Evolutionary conservation across 2,329 filamentous ascomycete genomes (phyloP), one percentile per base, ranked within the genome.

Genomic region (Fusarium anthophilum): DNA sequence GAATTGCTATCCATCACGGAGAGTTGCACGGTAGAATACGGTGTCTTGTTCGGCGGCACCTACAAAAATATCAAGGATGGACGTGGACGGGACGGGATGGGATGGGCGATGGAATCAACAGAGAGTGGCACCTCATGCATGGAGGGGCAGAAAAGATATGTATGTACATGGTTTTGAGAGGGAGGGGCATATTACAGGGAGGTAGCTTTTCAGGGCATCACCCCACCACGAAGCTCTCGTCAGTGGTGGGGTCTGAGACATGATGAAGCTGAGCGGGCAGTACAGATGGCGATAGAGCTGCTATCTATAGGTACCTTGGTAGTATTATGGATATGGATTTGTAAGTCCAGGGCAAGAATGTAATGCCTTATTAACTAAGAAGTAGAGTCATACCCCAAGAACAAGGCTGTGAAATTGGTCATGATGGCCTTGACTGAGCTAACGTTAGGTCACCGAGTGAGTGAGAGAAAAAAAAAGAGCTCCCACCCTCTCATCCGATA

Each of bases 401-500:
- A 50, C n/a, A 47, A 58, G 56, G 56, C 55, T 59, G 41, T 60
- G 45, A 60, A 60, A 28, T 53, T 69, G 50, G 70, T 48, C 55
- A 69, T 64, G 64, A 60, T 54, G n/a, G 53, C 26, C 45, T 28
- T 39, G 37, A 39, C 60, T 47, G 22, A 59, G 55, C 55, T 58
- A 58, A 47, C 39, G 39, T 47, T 28, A 28, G 24, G 24, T 28
- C 28, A 28, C 26, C 26, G 13, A 32, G 38, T 38, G 44, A 39
- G 15, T n/a, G 30, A 62, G 18, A 14, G 4, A 28, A 37, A 48
- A 30, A 66, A 50, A 37, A 20, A 38, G 55, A 59, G 48, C 70
- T 63, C 70, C 58, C 66, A 67, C 68, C 70, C 71, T 73, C 70
- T 73, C 57, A 74, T 60, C 70, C 70, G 54, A 68, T 73, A 67